Percentiles rank a stretch among this genome's conserved stretches.
Conservation (phyloP, 805 yeast species). For the Nakazawaea ernobii region DNA sequence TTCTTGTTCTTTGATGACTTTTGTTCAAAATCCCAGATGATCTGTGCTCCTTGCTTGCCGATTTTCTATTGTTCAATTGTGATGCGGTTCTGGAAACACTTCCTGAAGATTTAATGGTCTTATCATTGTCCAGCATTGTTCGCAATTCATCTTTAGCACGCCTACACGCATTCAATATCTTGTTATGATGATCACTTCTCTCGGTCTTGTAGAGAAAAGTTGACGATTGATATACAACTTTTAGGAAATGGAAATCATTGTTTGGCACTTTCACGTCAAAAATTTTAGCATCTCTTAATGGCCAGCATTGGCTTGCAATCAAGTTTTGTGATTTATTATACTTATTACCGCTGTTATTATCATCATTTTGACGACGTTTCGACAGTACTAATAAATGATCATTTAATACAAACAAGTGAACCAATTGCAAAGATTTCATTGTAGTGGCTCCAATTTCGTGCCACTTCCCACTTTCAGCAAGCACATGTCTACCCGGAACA, state of each 20-base stretch:
- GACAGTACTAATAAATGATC: conserved; percentile 75
- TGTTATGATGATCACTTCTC: conserved; percentile 48
- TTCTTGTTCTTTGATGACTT: conserved; percentile 54
- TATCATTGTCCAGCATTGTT: conserved; percentile 48
- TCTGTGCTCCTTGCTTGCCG: conserved; percentile 20
- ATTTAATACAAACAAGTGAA: conserved; percentile 70
- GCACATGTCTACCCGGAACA: conserved; percentile 72
- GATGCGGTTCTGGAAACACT: conserved; percentile 3
- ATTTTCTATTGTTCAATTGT: conserved; percentile 13
- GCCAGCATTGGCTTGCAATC: conserved; percentile 76
- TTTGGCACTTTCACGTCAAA: conserved; percentile 26
- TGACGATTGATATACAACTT: conserved; percentile 4
- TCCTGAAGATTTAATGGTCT: conserved; percentile 28
- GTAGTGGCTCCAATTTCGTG: conserved; percentile 80
- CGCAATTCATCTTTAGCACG: conserved; percentile 58
- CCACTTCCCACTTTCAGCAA: conserved; percentile 81
- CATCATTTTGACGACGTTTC: conserved; percentile 32
- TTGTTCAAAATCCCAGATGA: conserved; percentile 21
- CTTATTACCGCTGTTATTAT: conserved; percentile 21
- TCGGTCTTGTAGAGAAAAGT: conserved; percentile 59
- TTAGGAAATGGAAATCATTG: conserved; percentile 15
- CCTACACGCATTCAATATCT: conserved; percentile 48
- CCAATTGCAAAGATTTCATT: conserved; percentile 70
- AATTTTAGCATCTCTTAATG: conserved; percentile 54
- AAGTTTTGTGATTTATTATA: conserved; percentile 33